Evolutionary conservation across 495 filamentous ascomycete genomes (phyloP).

Genomic region (Mytilinidion resinicola): DNA sequence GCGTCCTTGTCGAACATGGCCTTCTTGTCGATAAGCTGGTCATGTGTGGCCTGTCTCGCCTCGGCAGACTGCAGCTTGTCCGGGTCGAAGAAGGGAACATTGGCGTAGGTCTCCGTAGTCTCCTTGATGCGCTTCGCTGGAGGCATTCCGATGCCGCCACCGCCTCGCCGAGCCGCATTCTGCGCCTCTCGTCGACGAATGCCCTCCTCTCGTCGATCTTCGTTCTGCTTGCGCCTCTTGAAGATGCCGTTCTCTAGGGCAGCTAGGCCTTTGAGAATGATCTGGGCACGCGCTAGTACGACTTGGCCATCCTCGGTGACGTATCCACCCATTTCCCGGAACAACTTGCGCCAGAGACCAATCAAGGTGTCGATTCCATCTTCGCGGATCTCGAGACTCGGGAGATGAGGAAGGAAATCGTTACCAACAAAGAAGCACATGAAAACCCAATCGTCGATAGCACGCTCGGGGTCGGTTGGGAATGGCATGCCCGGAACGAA

Average conservation of each 20-base stretch:
- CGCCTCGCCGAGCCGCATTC: not conserved
- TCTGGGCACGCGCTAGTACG: conserved; percentile 77
- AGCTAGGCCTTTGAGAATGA: conserved; percentile 80
- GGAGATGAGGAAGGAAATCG: conserved; percentile 95
- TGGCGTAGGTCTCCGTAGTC: conserved; percentile 21
- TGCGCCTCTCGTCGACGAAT: conserved; percentile 64
- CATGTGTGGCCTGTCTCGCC: conserved; percentile 65
- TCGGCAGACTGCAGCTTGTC: conserved; percentile 55
- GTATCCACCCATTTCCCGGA: conserved; percentile 88
- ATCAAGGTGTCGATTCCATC: conserved; percentile 95
- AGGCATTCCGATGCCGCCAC: not conserved
- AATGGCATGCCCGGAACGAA: conserved; percentile 72
- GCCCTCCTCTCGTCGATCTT: conserved; percentile 71
- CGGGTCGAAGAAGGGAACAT: conserved; percentile 54
- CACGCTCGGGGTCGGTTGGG: conserved; percentile 82
- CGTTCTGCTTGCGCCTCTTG: conserved; percentile 68
- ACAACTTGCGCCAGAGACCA: conserved; percentile 89
- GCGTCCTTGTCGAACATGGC: conserved; percentile 68
- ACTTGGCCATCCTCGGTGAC: conserved; percentile 91
- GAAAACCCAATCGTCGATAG: conserved; percentile 99
- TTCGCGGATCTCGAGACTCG: conserved; percentile 92
- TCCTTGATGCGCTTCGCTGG: conserved; percentile 21
- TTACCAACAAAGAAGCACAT: conserved; percentile 99
- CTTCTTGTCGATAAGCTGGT: conserved; percentile 77
- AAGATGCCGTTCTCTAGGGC: conserved; percentile 97